These are phyloP conservation scores for Lentinula raphanica DNA, from an alignment of 768 basidiomycete genomes.

Conservation along the genomic window DNA sequence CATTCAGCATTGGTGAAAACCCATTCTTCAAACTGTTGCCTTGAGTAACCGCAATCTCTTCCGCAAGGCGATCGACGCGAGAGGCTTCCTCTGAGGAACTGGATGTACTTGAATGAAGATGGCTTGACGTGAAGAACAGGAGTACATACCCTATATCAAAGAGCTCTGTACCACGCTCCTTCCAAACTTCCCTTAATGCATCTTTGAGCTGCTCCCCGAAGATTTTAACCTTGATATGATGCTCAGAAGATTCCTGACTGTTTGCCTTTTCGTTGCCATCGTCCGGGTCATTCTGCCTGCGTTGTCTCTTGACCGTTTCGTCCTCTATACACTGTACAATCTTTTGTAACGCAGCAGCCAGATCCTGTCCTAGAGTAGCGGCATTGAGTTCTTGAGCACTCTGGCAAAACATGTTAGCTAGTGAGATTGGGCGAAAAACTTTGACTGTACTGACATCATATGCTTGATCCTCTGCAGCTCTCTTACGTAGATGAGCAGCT, in stretches of 20 bases:
- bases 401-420: conserved; percentile 31
- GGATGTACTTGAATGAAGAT: background rate
- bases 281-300: background rate
- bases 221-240: conserved; percentile 31
- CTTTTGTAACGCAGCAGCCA: conserved; percentile 64
- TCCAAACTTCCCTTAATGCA: conserved; percentile 72
- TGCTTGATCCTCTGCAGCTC: conserved; percentile 73
- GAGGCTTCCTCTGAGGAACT: conserved; percentile 70
- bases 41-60: conserved; percentile 74
- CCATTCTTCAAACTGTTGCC: conserved; percentile 58
- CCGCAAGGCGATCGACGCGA: conserved; percentile 64
- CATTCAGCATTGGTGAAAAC: conserved; percentile 78
- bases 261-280: conserved; percentile 21
- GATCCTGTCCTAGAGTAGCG: conserved; percentile 77
- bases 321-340: conserved; percentile 46
- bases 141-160: conserved; percentile 73
- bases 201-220: conserved; percentile 57
- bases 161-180: conserved; percentile 59
- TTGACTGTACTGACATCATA: conserved; percentile 54
- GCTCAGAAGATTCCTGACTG: conserved; percentile 14
- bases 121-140: background rate
- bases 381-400: conserved; percentile 80
- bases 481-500: conserved; percentile 59
- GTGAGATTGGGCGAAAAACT: background rate
- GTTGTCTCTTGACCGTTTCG: conserved; percentile 21